Base-by-base conservation (phyloP, 1,284 basidiomycete species). In the Amylostereum areolatum region DNA sequence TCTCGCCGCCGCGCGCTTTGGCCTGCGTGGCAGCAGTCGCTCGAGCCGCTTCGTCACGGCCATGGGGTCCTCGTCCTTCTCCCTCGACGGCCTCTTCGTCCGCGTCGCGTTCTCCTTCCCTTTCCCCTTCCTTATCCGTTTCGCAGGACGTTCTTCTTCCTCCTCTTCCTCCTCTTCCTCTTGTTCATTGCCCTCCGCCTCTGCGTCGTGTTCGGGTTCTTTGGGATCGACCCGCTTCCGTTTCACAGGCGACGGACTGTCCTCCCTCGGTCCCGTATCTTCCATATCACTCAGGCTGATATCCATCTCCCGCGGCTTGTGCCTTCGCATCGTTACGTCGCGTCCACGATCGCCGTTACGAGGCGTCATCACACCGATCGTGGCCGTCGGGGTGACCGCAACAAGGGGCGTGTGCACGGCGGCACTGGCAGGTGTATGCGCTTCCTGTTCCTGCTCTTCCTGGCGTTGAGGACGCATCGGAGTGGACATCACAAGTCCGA, bases 11-110 rank as follows among this genome's bases (percentile, higher is more conserved):
- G n/a, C 43, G 8, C 36, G 34, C 43, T 36, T 11, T 28, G 33
- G 55, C 39, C 54, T 34, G 28, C 57, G 59, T 11, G 63, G 64
- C 5, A 64, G 54, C 7, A 62, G 51, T 45, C 58, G 56, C 52
- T 64, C 62, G 11, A 62, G 55, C 31, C 52, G 53, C 46, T 51
- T 48, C 43, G 60, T 54, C 3, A 48, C 57, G 28, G 49, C 53
- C 43, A 52, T 49, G 2, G 63, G 62, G 39, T 62, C 60, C n/a
- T 57, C 58, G 8, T 51, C 52, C n/a, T 51, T 52, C 11, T 53
- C 52, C 35, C 46, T 37, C 28, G 9, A 24, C 40, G n/a, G 37
- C 43, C 24, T 48, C 11, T 27, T 50, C 36, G n/a, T 40, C 28
- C 41, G 9, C 41, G 18, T 31, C 39, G 45, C 42, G 6, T 57